Base-by-base conservation (phyloP, 2,329 filamentous ascomycete species). In the Fusarium sp. region DNA sequence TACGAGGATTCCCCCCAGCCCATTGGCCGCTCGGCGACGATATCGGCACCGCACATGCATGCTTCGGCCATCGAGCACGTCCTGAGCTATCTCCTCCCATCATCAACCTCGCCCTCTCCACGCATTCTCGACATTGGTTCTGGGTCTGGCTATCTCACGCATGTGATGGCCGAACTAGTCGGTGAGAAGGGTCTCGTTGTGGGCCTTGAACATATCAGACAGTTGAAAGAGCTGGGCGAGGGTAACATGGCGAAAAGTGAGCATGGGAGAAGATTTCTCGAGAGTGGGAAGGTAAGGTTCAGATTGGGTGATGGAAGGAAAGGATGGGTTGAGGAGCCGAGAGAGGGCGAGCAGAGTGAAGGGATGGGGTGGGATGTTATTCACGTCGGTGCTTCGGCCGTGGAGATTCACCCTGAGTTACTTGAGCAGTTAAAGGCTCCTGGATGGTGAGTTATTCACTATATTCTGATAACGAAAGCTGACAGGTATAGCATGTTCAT, bases 311-410 rank as follows among this genome's bases (percentile, higher is more conserved):
- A 97, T 79, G 91, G 91, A 2, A 79, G 91, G 7, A 83, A 86
- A 64, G 91, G 91, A 1, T 90, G 86, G 53, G 73, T 83, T 3
- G 85, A 84, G 70, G 69, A 73, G 12, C 65, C 74, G 2, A 73
- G 79, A 56, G 80, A 73, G 72, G 86, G 80, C 3, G 77, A 78
- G 43, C 83, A 82, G 7, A 83, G 83, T 55, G 79, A 82, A 14
- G 83, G 80, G 63, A 79, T 77, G 28, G 85, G 88, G 0, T 99
- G 95, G 84, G 93, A 98, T 83, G 94, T 92, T 4, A 98, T 99
- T 61, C 96, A 98, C 76, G 96, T 98, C 4, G 96, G 96, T 0
- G 96, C 96, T 1, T 92, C 93, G 9, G 95, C 95, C 1, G 85
- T 81, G 23, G 86, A 88, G 74, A 80, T 97, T 54, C 94, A 97